Evolutionary conservation across 345 rosid genomes (phyloP), one percentile per base, ranked within the genome.

Genomic region (Eucalyptus curtisii): DNA sequence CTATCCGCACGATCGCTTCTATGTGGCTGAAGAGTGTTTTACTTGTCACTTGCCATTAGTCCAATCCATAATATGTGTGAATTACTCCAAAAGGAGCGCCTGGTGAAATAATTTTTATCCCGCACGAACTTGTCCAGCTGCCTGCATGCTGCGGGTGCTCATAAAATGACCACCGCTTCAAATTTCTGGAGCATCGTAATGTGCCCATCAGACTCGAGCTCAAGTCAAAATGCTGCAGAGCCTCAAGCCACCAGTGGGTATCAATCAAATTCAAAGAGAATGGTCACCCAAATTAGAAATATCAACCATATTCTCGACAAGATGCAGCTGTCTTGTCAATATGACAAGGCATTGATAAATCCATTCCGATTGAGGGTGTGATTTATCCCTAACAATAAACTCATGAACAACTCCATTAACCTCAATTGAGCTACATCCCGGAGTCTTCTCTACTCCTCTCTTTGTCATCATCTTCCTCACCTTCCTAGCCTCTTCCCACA

Each of bases 381-480:
- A 94, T 89, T 90, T 93, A 92, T 96, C 99, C 86, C 97, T 94
- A 81, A 93, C 95, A 44, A 94, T 95, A 87, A 97, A 97, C 92
- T 95, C 97, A 86, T 86, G 88, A 42, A 95, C 92, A 88, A 90
- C 71, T 33, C 98, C 97, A 33, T 93, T 90, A 84, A 96, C 94
- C 92, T 95, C 98, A 85, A 95, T 94, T 61, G 94, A 93, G 90
- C 98, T 96, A 82, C 95, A 95, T 88, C 99, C 98, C 31, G 98
- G 97, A 82, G 87, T 95, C 94, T 97, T 97, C 93, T 94, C 96
- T 7, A 96, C 93, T 87, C 97, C 94, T 94, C 94, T 95, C 88
- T 92, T 93, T 47, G 49, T 91, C 99, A 96, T 96, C 94, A 94
- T 90, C 89, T 92, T 95, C 91, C 96, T 92, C 87, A 94, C 94